A percentile compares a stretch with the other conserved stretches of the same genome.
phyloP scores from a whole-genome alignment of 2,329 filamentous ascomycete genomes.

The Lecanicillium sp. region DNA sequence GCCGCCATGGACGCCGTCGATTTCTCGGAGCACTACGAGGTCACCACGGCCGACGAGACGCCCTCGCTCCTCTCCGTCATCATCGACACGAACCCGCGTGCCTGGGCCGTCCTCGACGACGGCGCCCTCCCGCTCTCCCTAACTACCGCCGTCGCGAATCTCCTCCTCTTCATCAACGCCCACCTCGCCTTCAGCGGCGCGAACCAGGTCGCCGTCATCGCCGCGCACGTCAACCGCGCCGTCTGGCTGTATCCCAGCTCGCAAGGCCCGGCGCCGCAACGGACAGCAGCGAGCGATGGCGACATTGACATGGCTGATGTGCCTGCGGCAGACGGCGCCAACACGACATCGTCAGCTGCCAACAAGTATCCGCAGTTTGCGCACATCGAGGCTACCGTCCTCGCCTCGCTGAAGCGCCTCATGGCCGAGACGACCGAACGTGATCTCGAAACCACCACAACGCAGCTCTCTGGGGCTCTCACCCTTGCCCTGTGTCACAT shows the following conservation, averaged over 20 bases:
- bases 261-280: constrained; percentile 19
- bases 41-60: constrained; percentile 46
- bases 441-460: constrained; percentile 68
- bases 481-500: constrained; percentile 86
- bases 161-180: constrained; percentile 94
- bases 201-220: constrained; percentile 88
- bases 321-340: constrained; percentile 30
- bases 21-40: constrained; percentile 55
- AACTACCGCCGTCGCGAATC: constrained; percentile 75
- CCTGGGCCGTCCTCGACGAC: constrained; percentile 74
- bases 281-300: constrained; percentile 25
- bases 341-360: constrained; percentile 41
- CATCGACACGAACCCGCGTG: constrained; percentile 92
- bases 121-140: constrained; percentile 70
- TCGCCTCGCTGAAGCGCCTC: constrained; percentile 67
- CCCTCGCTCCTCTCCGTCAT: constrained; percentile 86
- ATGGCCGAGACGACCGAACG: constrained; percentile 60
- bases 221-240: constrained; percentile 79
- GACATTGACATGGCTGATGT: constrained; percentile 55
- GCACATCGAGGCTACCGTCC: constrained; percentile 74
- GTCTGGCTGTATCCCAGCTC: constrained; percentile 77
- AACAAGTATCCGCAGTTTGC: constrained; percentile 96
- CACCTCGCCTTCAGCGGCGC: constrained; percentile 91
- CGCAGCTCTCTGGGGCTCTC: constrained; percentile 84
- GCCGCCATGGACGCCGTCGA: constrained; percentile 49